Conservation (phyloP, 192 early-diverging fungal species). For the Backusella luteola region DNA sequence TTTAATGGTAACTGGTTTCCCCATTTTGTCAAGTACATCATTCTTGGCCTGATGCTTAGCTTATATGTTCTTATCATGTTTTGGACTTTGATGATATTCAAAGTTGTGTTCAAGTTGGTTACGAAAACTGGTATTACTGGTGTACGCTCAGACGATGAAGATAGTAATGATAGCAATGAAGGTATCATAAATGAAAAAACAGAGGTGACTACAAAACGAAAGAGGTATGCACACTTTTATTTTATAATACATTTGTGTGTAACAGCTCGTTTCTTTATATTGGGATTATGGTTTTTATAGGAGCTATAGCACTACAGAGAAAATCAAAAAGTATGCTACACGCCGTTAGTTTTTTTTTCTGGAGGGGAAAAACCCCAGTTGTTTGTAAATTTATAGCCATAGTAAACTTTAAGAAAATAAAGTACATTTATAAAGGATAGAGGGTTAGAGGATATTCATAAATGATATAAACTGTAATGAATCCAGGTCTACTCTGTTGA, state of each 20-base stretch:
- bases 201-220: neutral
- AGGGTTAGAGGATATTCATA: too few species aligned
- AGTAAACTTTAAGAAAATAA: neutral
- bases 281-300: neutral
- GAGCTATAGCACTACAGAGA: neutral
- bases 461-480: too few species aligned
- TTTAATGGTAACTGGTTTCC: slow-evolving; percentile 50
- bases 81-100: slow-evolving; percentile 64
- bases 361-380: neutral
- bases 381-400: neutral
- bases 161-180: slow-evolving; percentile 20
- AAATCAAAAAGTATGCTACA: neutral
- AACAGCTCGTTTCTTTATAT: neutral
- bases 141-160: slow-evolving; percentile 68
- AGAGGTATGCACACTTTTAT: neutral
- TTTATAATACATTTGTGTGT: neutral
- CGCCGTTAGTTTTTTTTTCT: neutral
- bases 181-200: neutral
- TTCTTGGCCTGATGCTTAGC: slow-evolving; percentile 39
- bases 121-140: slow-evolving; percentile 55
- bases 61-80: slow-evolving; percentile 64
- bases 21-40: slow-evolving; percentile 40
- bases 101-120: slow-evolving; percentile 58
- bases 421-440: too few species aligned
- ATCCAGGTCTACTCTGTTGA: too few species aligned